A percentile compares a stretch with the other conserved stretches of the same genome.
Evolutionary conservation across 2,329 filamentous ascomycete species (phyloP).

Genomic region (Colletotrichum cuscutae): DNA sequence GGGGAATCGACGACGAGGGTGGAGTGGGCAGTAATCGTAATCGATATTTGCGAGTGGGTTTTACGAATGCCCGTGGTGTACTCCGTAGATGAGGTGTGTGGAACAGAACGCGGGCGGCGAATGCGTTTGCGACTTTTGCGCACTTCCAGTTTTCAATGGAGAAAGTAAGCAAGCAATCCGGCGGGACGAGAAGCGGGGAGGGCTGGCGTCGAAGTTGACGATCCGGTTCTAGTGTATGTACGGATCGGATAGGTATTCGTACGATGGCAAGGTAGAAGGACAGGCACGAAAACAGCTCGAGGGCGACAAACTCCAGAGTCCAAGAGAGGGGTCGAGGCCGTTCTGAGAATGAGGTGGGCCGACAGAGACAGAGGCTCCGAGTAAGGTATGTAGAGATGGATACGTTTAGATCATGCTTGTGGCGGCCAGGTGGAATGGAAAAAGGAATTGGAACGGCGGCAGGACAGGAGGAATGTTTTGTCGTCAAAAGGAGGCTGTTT

Average conservation of each 20-base stretch:
- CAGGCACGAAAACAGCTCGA: neutral
- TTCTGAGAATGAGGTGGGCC: neutral
- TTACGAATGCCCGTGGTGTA: neutral
- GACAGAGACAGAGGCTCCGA: conserved; percentile 1
- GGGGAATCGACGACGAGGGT: conserved; percentile 2
- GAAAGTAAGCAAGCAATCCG: neutral
- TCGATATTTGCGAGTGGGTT: neutral
- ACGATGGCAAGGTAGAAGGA: neutral
- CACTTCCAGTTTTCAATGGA: neutral
- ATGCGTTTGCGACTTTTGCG: no score
- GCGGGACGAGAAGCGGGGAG: neutral
- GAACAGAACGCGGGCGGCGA: neutral
- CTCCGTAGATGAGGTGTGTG: neutral
- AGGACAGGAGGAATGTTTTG: neutral
- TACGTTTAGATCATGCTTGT: conserved; percentile 23
- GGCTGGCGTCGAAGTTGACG: conserved; percentile 3
- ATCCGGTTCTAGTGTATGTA: neutral
- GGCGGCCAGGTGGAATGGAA: neutral
- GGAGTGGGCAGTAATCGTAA: neutral
- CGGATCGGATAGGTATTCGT: neutral
- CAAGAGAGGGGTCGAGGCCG: neutral
- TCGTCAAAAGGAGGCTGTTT: neutral
- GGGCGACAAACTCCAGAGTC: neutral
- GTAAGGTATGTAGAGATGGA: neutral
- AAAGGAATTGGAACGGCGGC: neutral